Conservation (phyloP, 257 asterid genomes). For the Forsythia viridissima region DNA sequence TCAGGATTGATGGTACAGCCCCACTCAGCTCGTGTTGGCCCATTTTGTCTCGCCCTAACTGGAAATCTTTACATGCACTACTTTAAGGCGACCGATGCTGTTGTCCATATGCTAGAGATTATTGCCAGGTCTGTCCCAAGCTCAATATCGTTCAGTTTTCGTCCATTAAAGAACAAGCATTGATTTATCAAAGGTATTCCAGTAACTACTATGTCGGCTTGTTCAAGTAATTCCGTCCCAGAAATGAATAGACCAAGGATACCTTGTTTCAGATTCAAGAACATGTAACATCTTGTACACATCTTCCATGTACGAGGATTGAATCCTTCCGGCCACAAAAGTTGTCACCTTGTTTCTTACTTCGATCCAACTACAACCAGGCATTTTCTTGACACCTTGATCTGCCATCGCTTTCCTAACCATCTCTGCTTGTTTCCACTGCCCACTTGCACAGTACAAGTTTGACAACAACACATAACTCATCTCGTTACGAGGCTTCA, state of each 20-base stretch:
- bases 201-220: background rate
- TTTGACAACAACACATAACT: constrained; percentile 66
- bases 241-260: constrained; percentile 29
- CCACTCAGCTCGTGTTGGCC: background rate
- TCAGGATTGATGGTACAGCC: background rate
- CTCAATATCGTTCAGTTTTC: background rate
- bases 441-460: constrained; percentile 68
- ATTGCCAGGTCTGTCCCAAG: background rate
- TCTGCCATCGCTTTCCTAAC: constrained; percentile 56
- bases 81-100: background rate
- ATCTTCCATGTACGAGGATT: constrained; percentile 30
- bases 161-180: background rate
- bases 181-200: background rate
- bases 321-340: constrained; percentile 57
- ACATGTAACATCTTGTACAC: constrained; percentile 32
- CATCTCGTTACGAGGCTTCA: constrained; percentile 66
- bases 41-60: background rate
- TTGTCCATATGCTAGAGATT: background rate
- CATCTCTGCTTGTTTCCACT: constrained; percentile 66
- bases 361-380: constrained; percentile 76
- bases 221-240: constrained; percentile 28
- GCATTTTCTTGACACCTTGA: constrained; percentile 56
- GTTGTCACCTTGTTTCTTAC: constrained; percentile 43
- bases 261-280: constrained; percentile 54
- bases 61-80: background rate